Conservation (phyloP, 768 basidiomycete genomes). For the Russula olivacea region DNA sequence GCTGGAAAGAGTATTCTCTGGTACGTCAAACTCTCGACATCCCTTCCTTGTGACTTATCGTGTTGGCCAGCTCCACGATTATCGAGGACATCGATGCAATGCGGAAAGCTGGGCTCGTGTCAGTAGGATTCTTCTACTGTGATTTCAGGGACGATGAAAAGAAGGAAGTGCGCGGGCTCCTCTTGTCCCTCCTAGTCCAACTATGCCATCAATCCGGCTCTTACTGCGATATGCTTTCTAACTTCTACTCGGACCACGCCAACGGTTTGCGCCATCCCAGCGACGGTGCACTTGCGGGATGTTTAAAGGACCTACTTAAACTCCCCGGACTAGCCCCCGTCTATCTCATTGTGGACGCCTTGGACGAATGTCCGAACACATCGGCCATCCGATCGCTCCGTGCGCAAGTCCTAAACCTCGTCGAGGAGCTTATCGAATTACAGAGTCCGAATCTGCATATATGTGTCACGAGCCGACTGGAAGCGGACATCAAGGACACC, state of each 20-base stretch:
- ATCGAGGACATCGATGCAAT: background rate
- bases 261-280: background rate
- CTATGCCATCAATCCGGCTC: background rate
- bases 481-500: background rate
- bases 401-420: background rate
- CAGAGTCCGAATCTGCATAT: background rate
- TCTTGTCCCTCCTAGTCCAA: background rate
- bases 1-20: background rate
- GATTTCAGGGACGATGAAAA: background rate
- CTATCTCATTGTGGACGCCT: background rate
- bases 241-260: background rate
- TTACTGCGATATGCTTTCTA: background rate
- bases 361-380: background rate
- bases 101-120: background rate
- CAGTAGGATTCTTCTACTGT: background rate
- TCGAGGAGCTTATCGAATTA: background rate
- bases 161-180: background rate
- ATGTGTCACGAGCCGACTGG: background rate
- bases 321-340: background rate
- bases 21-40: background rate
- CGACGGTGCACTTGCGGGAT: background rate
- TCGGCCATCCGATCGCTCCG: background rate
- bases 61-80: background rate
- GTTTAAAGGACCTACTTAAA: background rate
- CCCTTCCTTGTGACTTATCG: background rate